A percentile compares a stretch with the other conserved stretches of the same genome.
Conservation (phyloP, 139 green algal genomes). For the Picochlorum sp. region DNA sequence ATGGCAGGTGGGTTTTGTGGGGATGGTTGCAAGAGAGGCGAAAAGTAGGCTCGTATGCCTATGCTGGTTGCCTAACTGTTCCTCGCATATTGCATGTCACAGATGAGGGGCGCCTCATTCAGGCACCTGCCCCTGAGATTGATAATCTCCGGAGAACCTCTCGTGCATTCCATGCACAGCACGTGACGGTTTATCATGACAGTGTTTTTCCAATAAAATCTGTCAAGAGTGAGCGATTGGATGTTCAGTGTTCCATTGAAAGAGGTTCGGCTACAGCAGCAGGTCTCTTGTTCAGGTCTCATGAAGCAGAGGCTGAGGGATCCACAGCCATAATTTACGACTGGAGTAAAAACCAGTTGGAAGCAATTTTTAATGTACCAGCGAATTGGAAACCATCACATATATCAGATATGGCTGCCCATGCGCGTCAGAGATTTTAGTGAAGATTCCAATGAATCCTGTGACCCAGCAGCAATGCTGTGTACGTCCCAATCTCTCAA, state of each 20-base stretch:
- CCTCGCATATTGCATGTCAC: conserved; percentile 54
- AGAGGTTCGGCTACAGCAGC: conserved; percentile 13
- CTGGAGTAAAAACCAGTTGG: conserved; percentile 44
- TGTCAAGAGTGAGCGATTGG: conserved; percentile 1
- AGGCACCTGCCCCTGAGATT: conserved; percentile 38
- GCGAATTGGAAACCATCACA: conserved; percentile 12
- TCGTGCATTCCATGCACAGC: conserved; percentile 3
- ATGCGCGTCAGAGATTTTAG: neutral
- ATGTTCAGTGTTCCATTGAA: conserved; percentile 23
- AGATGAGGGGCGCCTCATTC: conserved; percentile 30
- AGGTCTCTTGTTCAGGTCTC: conserved; percentile 52
- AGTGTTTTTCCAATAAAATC: conserved; percentile 2
- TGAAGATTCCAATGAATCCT: neutral
- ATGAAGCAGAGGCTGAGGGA: conserved; percentile 55
- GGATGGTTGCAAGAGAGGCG: conserved; percentile 80
- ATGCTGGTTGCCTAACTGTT: conserved; percentile 72
- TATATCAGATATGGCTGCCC: neutral
- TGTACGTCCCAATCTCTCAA: neutral
- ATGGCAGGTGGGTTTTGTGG: conserved; percentile 69
- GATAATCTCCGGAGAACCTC: conserved; percentile 17
- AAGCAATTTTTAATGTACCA: conserved; percentile 38
- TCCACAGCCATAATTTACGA: conserved; percentile 63
- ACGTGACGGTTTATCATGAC: conserved; percentile 8
- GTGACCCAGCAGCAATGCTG: neutral
- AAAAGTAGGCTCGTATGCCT: conserved; percentile 54